Evolutionary conservation across 352 stramenopile species (phyloP).

Genomic region (Pythium graminicola): DNA sequence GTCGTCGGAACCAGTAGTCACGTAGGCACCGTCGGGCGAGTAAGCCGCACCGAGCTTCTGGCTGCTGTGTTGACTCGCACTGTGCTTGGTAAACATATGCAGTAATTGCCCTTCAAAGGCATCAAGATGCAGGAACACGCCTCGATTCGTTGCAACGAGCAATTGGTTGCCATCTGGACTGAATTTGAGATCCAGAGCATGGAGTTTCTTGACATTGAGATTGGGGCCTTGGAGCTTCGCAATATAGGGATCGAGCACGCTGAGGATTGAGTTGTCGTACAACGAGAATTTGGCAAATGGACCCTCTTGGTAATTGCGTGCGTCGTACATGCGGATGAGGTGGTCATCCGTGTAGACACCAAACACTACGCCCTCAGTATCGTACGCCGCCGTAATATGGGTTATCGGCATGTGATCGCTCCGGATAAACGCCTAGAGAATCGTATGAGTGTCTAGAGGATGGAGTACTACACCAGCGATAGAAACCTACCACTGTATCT

Average conservation of each 20-base stretch:
- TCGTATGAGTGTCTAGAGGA: neutral
- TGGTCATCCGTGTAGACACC: constrained; percentile 80
- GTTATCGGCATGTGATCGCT: constrained; percentile 53
- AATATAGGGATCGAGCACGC: constrained; percentile 55
- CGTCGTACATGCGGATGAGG: constrained; percentile 86
- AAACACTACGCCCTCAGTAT: constrained; percentile 81
- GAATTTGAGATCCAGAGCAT: constrained; percentile 76
- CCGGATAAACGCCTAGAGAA: constrained; percentile 48
- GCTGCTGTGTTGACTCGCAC: constrained; percentile 24
- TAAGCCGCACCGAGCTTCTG: constrained; percentile 58
- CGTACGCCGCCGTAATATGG: constrained; percentile 68
- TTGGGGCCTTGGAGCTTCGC: constrained; percentile 42
- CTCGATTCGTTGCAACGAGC: constrained; percentile 75
- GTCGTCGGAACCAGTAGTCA: constrained; percentile 64
- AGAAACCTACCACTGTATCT: constrained; percentile 42
- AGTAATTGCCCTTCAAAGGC: constrained; percentile 78
- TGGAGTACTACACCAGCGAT: neutral
- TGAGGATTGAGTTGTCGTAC: constrained; percentile 64
- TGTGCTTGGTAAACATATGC: constrained; percentile 63
- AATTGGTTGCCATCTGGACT: constrained; percentile 82
- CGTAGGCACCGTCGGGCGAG: constrained; percentile 69
- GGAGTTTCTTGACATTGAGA: constrained; percentile 52
- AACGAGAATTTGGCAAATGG: constrained; percentile 86
- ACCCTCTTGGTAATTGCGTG: constrained; percentile 80
- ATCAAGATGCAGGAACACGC: constrained; percentile 76